Evolutionary conservation across 2,329 filamentous ascomycete genomes (phyloP).

Genomic region (Aspergillus sp.): DNA sequence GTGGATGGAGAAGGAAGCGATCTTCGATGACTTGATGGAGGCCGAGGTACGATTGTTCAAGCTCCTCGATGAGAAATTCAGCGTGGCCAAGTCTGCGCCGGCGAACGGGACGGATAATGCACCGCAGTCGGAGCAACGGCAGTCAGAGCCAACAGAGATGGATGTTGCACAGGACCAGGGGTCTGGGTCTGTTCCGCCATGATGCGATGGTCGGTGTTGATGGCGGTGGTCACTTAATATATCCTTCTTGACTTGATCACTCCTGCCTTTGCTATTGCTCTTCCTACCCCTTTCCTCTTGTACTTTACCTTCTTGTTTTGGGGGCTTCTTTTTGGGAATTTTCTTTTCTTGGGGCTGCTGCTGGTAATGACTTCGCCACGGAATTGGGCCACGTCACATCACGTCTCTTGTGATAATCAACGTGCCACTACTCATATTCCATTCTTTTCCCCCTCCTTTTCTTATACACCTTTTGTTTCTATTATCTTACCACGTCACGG

Average conservation of each 20-base stretch:
- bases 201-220: neutral
- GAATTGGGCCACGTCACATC: neutral
- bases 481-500: neutral
- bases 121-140: neutral
- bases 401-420: neutral
- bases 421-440: neutral
- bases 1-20: constrained; percentile 47
- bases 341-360: neutral
- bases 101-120: neutral
- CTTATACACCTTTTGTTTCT: neutral
- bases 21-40: constrained; percentile 48
- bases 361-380: neutral
- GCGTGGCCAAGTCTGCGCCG: neutral
- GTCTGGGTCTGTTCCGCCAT: constrained; percentile 6
- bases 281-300: neutral
- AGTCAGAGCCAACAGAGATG: neutral
- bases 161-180: constrained; percentile 1
- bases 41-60: constrained; percentile 43
- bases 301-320: neutral
- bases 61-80: constrained; percentile 16
- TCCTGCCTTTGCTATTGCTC: neutral
- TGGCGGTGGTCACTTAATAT: neutral
- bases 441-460: neutral
- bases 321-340: neutral
- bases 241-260: neutral